phyloP scores from a whole-genome alignment of 345 rosid species.

The Euclidium syriacum region DNA sequence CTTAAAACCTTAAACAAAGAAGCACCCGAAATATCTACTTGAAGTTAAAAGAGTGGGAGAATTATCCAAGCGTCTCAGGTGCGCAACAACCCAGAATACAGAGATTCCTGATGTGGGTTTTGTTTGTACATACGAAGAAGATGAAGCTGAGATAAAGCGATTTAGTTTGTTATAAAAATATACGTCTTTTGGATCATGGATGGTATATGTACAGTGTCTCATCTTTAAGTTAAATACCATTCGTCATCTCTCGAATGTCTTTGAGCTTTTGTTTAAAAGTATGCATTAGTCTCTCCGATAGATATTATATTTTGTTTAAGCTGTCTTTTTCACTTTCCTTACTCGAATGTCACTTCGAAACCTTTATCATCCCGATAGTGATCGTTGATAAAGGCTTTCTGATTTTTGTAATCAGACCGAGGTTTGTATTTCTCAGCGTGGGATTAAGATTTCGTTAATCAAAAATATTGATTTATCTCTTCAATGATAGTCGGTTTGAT shows the following conservation, averaged over 20 bases:
- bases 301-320: no score
- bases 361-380: no score
- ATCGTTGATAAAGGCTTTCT: no score
- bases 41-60: slow-evolving; percentile 8
- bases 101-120: not conserved
- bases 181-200: not conserved
- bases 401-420: no score
- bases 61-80: not conserved
- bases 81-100: not conserved
- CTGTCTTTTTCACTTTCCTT: no score
- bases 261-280: not conserved
- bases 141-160: slow-evolving; percentile 12
- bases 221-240: slow-evolving; percentile 10
- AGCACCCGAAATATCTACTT: slow-evolving; percentile 34
- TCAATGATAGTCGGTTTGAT: no score
- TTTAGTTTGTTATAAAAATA: not conserved
- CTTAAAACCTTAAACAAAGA: slow-evolving; percentile 25
- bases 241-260: not conserved
- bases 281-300: not conserved
- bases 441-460: no score
- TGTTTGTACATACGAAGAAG: slow-evolving; percentile 26
- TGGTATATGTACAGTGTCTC: slow-evolving; percentile 18
- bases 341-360: no score
- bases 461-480: no score
- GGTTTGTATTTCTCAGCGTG: no score